Conservation (phyloP, 2,329 filamentous ascomycete species). For the Apiospora hydei region DNA sequence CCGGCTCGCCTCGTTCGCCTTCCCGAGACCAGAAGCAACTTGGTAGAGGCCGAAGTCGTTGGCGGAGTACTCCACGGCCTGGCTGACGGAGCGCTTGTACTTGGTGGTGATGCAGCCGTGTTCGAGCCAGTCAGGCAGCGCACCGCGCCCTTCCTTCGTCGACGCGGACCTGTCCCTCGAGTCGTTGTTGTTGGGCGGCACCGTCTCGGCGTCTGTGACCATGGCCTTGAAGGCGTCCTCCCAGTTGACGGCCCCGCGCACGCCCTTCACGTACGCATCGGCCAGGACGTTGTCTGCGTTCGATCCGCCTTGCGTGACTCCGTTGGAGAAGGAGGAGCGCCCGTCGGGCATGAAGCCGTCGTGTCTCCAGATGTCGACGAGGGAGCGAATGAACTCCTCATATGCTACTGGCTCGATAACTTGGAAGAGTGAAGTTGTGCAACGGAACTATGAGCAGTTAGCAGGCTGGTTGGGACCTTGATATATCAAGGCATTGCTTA, state of each 20-base stretch:
- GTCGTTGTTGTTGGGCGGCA: conserved; percentile 66
- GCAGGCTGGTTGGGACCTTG: not conserved
- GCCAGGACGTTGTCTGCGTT: conserved; percentile 77
- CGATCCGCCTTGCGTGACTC: conserved; percentile 72
- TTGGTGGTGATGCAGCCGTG: conserved; percentile 70
- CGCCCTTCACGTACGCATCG: conserved; percentile 74
- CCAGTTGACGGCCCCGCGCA: conserved; percentile 70
- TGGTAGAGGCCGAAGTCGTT: conserved; percentile 75
- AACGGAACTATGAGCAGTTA: conserved; percentile 58
- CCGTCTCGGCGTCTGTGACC: conserved; percentile 71
- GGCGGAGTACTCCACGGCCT: conserved; percentile 71
- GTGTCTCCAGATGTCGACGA: conserved; percentile 72
- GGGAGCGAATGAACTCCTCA: conserved; percentile 69
- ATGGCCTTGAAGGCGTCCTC: conserved; percentile 67
- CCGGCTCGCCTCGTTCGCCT: conserved; percentile 56
- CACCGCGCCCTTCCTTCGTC: conserved; percentile 72
- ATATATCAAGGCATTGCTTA: conserved; percentile 34
- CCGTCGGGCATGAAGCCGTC: conserved; percentile 72
- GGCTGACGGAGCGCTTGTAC: conserved; percentile 67
- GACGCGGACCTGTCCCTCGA: conserved; percentile 64
- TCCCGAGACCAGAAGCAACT: conserved; percentile 66
- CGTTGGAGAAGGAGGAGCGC: conserved; percentile 73
- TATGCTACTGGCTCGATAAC: conserved; percentile 69
- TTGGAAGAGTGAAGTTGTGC: conserved; percentile 69
- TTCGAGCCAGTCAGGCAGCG: conserved; percentile 71